These are phyloP conservation scores for Ehretia macrophylla DNA, from an alignment of 257 asterid species.

Conservation along the genomic window DNA sequence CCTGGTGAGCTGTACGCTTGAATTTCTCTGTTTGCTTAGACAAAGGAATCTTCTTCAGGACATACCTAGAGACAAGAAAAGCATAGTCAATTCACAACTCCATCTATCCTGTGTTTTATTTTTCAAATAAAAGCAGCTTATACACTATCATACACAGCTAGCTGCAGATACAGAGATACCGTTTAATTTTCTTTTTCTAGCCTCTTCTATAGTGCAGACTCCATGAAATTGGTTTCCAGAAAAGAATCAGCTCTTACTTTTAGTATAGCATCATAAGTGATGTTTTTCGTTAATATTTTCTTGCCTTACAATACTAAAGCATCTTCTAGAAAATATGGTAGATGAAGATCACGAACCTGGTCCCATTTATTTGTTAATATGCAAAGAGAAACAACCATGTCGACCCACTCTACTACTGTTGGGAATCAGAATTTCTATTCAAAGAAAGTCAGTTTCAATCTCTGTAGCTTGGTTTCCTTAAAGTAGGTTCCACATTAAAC, in stretches of 20 bases:
- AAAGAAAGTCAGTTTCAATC: background rate
- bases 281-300: too few relatives aligned
- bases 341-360: too few relatives aligned
- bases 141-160: too few relatives aligned
- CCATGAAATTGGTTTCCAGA: too few relatives aligned
- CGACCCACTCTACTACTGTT: too few relatives aligned
- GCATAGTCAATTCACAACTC: slow-evolving; percentile 10
- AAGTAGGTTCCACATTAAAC: background rate
- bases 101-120: background rate
- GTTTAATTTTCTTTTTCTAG: too few relatives aligned
- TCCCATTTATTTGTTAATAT: too few relatives aligned
- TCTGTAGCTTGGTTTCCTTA: background rate
- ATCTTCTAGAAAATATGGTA: background rate
- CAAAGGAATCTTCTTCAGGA: slow-evolving; percentile 75
- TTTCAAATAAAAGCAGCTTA: background rate
- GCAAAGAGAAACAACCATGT: too few relatives aligned
- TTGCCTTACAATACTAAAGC: background rate
- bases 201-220: too few relatives aligned
- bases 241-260: too few relatives aligned
- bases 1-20: slow-evolving; percentile 73
- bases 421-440: background rate
- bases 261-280: background rate
- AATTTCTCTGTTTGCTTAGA: slow-evolving; percentile 76
- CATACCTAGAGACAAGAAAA: slow-evolving; percentile 48
- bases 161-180: too few relatives aligned